These are phyloP conservation scores for Cokeromyces recurvatus DNA, from an alignment of 371 early-diverging fungal species.

Conservation along the genomic window DNA sequence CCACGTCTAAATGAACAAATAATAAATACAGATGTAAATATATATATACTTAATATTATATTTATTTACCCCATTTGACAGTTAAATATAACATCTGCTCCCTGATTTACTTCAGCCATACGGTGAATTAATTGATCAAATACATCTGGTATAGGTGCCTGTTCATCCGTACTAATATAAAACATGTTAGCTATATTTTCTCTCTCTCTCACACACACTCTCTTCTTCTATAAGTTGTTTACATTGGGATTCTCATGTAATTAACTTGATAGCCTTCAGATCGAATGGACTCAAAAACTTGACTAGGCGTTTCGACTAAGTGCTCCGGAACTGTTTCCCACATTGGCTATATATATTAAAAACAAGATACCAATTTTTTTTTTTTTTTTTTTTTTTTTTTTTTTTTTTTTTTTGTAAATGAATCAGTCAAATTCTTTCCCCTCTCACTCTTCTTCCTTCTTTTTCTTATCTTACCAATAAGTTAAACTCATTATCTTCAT, in stretches of 20 bases:
- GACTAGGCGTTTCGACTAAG: slow-evolving; percentile 51
- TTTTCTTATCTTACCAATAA: slow-evolving; percentile 39
- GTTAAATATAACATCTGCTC: slow-evolving; percentile 59
- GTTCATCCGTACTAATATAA: slow-evolving; percentile 59
- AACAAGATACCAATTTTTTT: slow-evolving; percentile 1
- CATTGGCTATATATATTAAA: slow-evolving; percentile 30
- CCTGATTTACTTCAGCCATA: slow-evolving; percentile 31
- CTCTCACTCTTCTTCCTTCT: no score
- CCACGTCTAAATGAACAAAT: slow-evolving; percentile 52
- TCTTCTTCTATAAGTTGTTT: neutral
- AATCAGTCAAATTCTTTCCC: no score
- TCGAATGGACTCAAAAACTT: slow-evolving; percentile 45
- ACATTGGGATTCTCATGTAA: slow-evolving; percentile 65
- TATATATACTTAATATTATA: no score
- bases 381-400: no score
- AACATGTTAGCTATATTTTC: no score
- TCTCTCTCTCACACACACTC: no score
- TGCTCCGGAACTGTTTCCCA: slow-evolving; percentile 55
- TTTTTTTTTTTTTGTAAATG: no score
- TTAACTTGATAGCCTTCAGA: slow-evolving; percentile 52
- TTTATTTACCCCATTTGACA: slow-evolving; percentile 69
- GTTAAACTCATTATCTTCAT: slow-evolving; percentile 41
- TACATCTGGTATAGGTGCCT: slow-evolving; percentile 71
- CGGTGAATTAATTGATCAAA: slow-evolving; percentile 58
- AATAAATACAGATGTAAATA: no score